Conservation (phyloP, 106 monocot genomes). For the Triglochin maritima region DNA sequence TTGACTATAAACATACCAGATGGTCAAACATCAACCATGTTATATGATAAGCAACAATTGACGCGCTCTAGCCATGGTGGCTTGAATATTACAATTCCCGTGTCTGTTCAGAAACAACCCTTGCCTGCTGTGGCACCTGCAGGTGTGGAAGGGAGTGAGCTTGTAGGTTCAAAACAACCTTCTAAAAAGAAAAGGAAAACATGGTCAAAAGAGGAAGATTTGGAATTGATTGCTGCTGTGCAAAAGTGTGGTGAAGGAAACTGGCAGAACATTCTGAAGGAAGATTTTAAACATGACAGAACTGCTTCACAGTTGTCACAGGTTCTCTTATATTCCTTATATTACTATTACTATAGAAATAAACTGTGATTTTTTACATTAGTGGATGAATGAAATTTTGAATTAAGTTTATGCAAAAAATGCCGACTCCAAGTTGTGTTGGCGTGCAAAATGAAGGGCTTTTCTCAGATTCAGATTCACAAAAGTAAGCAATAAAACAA, state of each 20-base stretch:
- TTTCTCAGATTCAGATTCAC: too few species aligned
- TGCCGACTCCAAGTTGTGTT: too few species aligned
- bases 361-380: too few species aligned
- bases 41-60: conserved; percentile 1
- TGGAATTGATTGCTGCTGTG: conserved; percentile 65
- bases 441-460: too few species aligned
- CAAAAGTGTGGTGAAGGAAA: conserved; percentile 87
- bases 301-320: conserved; percentile 67
- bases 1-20: conserved; percentile 31
- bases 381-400: too few species aligned
- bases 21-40: conserved; percentile 22
- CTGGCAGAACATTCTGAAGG: conserved; percentile 64
- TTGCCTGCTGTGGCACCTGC: too few species aligned
- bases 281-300: conserved; percentile 58
- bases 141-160: too few species aligned
- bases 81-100: conserved; percentile 13
- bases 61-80: conserved; percentile 3
- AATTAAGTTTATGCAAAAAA: too few species aligned
- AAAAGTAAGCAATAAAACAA: too few species aligned
- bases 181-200: conserved; percentile 45
- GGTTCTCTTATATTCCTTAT: conserved; percentile 16
- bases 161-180: conserved; percentile 9
- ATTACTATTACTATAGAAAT: too few species aligned
- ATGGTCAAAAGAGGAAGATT: conserved; percentile 87
- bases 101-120: conserved; percentile 27